phyloP scores from a whole-genome alignment of 768 basidiomycete genomes.

The Lactifluus rugatus region DNA sequence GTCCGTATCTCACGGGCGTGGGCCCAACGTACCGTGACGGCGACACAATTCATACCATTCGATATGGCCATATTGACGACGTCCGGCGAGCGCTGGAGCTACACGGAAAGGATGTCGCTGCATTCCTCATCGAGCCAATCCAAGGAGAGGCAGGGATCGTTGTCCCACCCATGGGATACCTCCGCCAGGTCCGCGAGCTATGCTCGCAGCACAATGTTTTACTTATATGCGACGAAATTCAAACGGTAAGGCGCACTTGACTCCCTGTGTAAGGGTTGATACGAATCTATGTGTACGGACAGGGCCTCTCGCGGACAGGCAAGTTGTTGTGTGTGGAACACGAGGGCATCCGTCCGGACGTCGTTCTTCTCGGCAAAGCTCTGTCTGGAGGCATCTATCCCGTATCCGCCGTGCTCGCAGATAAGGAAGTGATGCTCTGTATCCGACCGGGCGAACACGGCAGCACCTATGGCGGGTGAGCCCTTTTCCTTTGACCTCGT shows the following conservation, averaged over 20 bases:
- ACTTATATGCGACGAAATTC: slow-evolving; percentile 97
- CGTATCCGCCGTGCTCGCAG: slow-evolving; percentile 88
- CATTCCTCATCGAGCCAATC: slow-evolving; percentile 94
- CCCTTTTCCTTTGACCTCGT: slow-evolving; percentile 11
- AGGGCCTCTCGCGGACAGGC: slow-evolving; percentile 89
- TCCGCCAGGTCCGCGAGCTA: slow-evolving; percentile 61
- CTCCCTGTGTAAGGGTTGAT: not conserved
- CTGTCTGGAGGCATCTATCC: slow-evolving; percentile 97
- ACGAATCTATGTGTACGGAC: slow-evolving; percentile 7
- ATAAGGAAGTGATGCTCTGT: slow-evolving; percentile 87
- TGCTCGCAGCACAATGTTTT: slow-evolving; percentile 91
- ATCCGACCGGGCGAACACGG: slow-evolving; percentile 95
- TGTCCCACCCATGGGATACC: slow-evolving; percentile 83
- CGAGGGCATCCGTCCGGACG: slow-evolving; percentile 81
- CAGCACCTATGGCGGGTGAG: slow-evolving; percentile 89
- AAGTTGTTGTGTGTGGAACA: slow-evolving; percentile 89
- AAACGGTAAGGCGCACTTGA: slow-evolving; percentile 52
- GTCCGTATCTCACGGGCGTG: slow-evolving; percentile 79
- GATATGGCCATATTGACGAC: slow-evolving; percentile 78
- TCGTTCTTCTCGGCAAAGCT: slow-evolving; percentile 91
- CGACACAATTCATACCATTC: slow-evolving; percentile 48
- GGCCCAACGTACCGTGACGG: slow-evolving; percentile 67
- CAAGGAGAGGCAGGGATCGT: slow-evolving; percentile 99
- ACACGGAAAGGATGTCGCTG: slow-evolving; percentile 77
- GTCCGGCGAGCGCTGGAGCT: slow-evolving; percentile 71